Conservation (phyloP, 1,284 basidiomycete species). For the Ceratobasidium sp. region DNA sequence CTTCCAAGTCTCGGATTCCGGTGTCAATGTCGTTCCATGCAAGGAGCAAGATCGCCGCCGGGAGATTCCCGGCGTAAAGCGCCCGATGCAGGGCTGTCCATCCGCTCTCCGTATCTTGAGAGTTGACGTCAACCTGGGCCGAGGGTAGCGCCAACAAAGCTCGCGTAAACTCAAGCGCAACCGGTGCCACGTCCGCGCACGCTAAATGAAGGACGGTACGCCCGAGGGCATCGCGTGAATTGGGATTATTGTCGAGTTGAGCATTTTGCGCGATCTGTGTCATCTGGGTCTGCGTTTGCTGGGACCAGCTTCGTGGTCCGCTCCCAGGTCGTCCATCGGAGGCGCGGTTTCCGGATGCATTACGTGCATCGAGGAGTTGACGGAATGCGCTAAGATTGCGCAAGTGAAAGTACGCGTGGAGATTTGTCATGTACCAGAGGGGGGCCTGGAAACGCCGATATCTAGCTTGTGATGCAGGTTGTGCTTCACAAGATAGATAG, state of each 20-base stretch:
- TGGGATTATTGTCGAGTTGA: conserved; percentile 67
- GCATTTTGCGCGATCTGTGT: conserved; percentile 54
- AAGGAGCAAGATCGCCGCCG: conserved; percentile 81
- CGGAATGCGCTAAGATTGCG: conserved; percentile 85
- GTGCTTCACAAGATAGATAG: conserved; percentile 43
- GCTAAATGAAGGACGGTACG: conserved; percentile 89
- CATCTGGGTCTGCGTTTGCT: conserved; percentile 61
- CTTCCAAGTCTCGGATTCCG: conserved; percentile 86
- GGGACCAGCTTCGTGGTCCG: conserved; percentile 75
- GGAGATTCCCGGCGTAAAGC: conserved; percentile 87
- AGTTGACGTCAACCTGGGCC: conserved; percentile 78
- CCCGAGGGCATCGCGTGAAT: conserved; percentile 78
- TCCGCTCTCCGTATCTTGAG: conserved; percentile 84
- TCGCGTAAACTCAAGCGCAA: conserved; percentile 82
- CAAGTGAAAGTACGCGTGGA: conserved; percentile 84
- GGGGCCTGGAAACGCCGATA: conserved; percentile 31
- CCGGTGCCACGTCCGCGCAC: conserved; percentile 69
- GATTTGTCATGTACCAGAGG: conserved; percentile 59
- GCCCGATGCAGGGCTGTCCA: conserved; percentile 96
- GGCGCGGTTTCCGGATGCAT: conserved; percentile 57
- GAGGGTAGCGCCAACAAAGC: conserved; percentile 81
- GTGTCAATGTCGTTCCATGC: conserved; percentile 81
- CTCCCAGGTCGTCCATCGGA: conserved; percentile 54
- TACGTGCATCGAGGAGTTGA: conserved; percentile 74
- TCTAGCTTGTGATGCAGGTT: conserved; percentile 32